Base-by-base conservation (phyloP, 2,329 filamentous ascomycete species). In the Chaetomiaceae sp. region DNA sequence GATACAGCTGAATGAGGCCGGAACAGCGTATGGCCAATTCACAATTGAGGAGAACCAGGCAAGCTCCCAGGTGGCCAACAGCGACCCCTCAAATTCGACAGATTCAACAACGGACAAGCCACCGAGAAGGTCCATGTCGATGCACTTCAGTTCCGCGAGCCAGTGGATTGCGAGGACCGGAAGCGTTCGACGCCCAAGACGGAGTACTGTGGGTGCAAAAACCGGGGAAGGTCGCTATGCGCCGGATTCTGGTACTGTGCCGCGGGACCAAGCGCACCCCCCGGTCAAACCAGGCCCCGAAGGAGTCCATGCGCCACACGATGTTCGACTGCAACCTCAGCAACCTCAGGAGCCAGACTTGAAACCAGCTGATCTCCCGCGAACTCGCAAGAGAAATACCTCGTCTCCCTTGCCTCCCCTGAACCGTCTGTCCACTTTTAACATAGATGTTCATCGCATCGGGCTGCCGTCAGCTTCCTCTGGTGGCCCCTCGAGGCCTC, bases 331-430 rank as follows among this genome's bases (percentile, higher is more conserved):
- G 48, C 63, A 63, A 34, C 55, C 55, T 42, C 58, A 58, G 40
- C 64, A 61, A 43, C 63, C 63, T 25, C 55, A 52, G 8, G 65
- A 66, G 48, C 48, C 61, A 30, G 67, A 57, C 17, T 23, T 45
- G 41, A 44, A 44, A 39, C 43, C 54, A 16, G 40, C 48, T 37
- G 31, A 51, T 35, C 44, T 58, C 44, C 50, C 50, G 40, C 56
- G 58, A 41, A 55, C 61, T 61, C 45, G 58, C 58, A 57, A 60
- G 39, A 46, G 62, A 61, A 54, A 66, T 60, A 67, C 68, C 5
- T 78, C 78, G 8, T 79, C 80, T n/a, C 79, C 80, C 35, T 63
- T 79, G 23, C 78, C 78, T 44, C 75, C 79, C 35, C 66, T 78
- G 21, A 75, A 77, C 23, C 73, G 75, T 30, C 66, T 78, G 44